These are phyloP conservation scores for Aquanectria penicillioides DNA, from an alignment of 2,329 filamentous ascomycete species.

Conservation along the genomic window DNA sequence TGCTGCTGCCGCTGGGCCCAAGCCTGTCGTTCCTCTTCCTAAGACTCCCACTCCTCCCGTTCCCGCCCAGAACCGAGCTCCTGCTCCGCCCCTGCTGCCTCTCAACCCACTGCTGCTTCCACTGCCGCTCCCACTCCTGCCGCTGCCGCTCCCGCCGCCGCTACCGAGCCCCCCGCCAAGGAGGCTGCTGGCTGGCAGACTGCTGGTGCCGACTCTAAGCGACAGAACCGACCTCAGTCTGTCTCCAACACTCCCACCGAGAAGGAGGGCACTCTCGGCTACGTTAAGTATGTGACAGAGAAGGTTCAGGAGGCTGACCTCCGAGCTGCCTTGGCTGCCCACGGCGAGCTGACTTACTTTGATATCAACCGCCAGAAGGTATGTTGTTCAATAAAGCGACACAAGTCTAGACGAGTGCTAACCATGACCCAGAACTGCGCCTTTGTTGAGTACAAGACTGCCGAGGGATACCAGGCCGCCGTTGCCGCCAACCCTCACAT, in stretches of 20 bases:
- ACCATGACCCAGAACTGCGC: conserved; percentile 80
- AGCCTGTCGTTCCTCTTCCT: conserved; percentile 63
- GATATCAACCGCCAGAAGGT: conserved; percentile 89
- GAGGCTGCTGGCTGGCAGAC: conserved; percentile 80
- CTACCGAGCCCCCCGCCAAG: conserved; percentile 57
- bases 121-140: conserved; percentile 53
- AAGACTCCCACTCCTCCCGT: conserved; percentile 67
- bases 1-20: conserved; percentile 66
- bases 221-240: conserved; percentile 79
- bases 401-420: conserved; percentile 10
- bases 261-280: conserved; percentile 82
- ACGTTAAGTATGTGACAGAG: conserved; percentile 95
- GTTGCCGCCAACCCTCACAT: conserved; percentile 85
- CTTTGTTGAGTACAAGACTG: conserved; percentile 90
- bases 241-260: conserved; percentile 68
- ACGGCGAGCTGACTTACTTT: conserved; percentile 77
- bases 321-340: conserved; percentile 74
- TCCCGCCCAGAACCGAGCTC: conserved; percentile 59
- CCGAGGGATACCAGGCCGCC: conserved; percentile 85
- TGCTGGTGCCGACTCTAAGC: conserved; percentile 84
- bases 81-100: conserved; percentile 50
- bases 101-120: conserved; percentile 49
- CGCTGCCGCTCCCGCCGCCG: conserved; percentile 49
- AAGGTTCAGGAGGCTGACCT: conserved; percentile 83
- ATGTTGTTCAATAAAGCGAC: conserved; percentile 35